Base-by-base conservation (phyloP, 441 rosid genomes). In the Mallotus japonicus region DNA sequence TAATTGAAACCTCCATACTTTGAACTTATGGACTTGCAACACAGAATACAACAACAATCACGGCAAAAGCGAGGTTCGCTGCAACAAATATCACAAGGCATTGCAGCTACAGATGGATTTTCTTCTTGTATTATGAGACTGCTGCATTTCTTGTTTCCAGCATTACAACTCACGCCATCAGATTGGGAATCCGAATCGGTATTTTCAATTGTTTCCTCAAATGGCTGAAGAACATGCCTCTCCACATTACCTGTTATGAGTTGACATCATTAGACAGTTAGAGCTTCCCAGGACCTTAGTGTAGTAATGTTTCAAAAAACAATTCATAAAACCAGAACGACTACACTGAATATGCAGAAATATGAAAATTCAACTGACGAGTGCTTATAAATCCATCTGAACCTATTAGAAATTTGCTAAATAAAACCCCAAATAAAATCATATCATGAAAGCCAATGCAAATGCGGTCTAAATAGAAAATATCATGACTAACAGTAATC, bases 11-110 rank as follows among this genome's bases (percentile, higher is more conserved):
- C 89, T 76, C 86, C 86, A 79, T 83, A 65, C 44, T 83, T 80
- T 51, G 81, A 75, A 71, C 74, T 82, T 51, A 89, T 60, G 12
- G 80, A 72, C 81, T 87, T 90, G 84, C 84, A 84, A 77, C 99
- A 95, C 75, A 95, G 91, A 81, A 91, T 89, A 73, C 99, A 95
- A 73, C 89, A 90, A 74, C 99, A 95, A 61, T 90, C 88, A 76
- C 81, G 75, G 82, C 98, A 95, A 81, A 95, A 90, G 44, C 20
- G 71, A 74, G 89, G 88, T 80, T 92, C 98, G 47, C 60, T 57
- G 73, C 99, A 95, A 81, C 98, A 95, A 77, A 92, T 84, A 75
- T 91, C 90, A 83, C 97, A 91, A 67, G 89, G 87, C 87, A 90
- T 84, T 24, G 78, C 42, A 47, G 83, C 71, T 65, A 79, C 50